Evolutionary conservation across 1,284 basidiomycete species (phyloP).

Genomic region (Apiotrichum domesticum): DNA sequence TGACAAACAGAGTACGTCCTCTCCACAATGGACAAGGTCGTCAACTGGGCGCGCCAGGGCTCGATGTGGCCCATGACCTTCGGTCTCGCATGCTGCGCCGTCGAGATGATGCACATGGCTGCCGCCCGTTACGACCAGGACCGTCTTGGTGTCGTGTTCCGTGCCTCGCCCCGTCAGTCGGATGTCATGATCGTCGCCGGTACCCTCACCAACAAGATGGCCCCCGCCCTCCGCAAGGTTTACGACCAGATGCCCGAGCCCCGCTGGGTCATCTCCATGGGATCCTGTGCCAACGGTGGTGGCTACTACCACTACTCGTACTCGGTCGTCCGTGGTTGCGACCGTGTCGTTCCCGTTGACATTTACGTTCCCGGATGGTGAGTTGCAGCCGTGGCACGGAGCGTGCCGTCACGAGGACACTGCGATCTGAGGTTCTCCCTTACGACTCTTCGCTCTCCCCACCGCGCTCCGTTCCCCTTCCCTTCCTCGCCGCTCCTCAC

Average conservation of each 20-base stretch:
- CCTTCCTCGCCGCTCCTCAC: not conserved
- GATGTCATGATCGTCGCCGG: conserved; percentile 99
- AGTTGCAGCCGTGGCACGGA: conserved; percentile 43
- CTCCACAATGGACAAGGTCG: conserved; percentile 91
- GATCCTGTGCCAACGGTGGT: conserved; percentile 96
- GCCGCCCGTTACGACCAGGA: conserved; percentile 99
- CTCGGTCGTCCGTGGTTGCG: conserved; percentile 98
- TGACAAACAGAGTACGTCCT: conserved; percentile 77
- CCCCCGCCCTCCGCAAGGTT: conserved; percentile 87
- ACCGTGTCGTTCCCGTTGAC: conserved; percentile 97
- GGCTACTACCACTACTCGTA: conserved; percentile 98
- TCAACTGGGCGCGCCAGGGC: conserved; percentile 95
- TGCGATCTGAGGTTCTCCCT: no score
- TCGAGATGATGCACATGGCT: conserved; percentile 93
- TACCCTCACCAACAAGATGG: conserved; percentile 99
- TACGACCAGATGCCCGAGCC: conserved; percentile 98
- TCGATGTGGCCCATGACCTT: conserved; percentile 99
- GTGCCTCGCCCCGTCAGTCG: conserved; percentile 93
- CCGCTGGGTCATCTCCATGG: conserved; percentile 99
- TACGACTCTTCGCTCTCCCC: no score
- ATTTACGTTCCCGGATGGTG: conserved; percentile 96
- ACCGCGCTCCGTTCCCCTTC: no score
- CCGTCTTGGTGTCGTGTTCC: conserved; percentile 94
- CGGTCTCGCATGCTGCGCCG: conserved; percentile 97
- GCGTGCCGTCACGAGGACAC: no score